Evolutionary conservation across 257 asterid genomes (phyloP), one percentile per base, ranked within the genome.

Genomic region (Ligustrum vulgare): DNA sequence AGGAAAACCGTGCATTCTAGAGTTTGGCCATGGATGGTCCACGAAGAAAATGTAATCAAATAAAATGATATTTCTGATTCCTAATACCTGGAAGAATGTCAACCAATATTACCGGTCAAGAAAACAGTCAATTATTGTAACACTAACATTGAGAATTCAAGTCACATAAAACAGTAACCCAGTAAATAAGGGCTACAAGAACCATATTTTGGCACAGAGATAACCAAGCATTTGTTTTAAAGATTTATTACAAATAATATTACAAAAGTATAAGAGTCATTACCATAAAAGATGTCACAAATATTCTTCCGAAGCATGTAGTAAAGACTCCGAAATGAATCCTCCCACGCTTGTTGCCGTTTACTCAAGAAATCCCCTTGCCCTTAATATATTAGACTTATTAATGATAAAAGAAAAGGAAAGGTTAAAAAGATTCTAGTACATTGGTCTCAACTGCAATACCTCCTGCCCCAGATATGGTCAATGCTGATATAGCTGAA

Each of bases 251-350:
- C 70, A 71, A 37, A 20, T 13, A 34, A 37, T 49, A 70, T 67
- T 65, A 47, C 43, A 72, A 45, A 62, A 72, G 64, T 18, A 34
- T 54, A 71, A 11, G 79, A 28, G 62, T 70, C 28, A 49, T 76
- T 93, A 95, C 99, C 97, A 67, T 95, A 95, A 80, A 95, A 95
- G 5, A 95, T 63, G 87, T 86, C 80, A 72, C 99, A 95, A 54
- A 76, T 66, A 45, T 82, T 88, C 91, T 83, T 91, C 83, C 98
- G 90, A 60, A 92, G 84, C 96, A 87, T 89, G 91, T 86, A 95
- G 89, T 92, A 95, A 69, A 93, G 92, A 86, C 94, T 88, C 77
- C 94, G 89, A 82, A 95, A 86, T 22, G 99, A 87, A 73, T 95
- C 96, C 80, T 93, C 94, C 98, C 99, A 95, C 31, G 91, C 85